phyloP scores from a whole-genome alignment of 2,329 filamentous ascomycete genomes.

The Proliferodiscus dingleyae region DNA sequence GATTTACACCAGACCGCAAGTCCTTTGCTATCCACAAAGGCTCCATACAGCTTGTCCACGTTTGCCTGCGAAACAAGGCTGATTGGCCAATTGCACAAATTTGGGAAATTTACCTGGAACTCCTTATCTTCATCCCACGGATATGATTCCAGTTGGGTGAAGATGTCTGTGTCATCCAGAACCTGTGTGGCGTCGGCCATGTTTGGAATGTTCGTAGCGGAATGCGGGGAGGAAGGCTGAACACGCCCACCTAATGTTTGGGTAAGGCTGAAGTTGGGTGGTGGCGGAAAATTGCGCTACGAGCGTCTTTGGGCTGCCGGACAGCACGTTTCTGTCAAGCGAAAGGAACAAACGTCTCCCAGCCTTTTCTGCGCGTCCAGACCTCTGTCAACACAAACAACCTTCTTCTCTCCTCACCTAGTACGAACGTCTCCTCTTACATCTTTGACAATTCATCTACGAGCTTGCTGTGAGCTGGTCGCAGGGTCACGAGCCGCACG shows the following conservation, averaged over 20 bases:
- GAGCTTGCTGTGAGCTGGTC: slow-evolving; percentile 30
- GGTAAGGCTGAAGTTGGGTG: slow-evolving; percentile 7
- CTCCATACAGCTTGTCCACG: no score
- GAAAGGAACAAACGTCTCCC: slow-evolving; percentile 8
- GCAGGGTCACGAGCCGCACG: slow-evolving; percentile 18
- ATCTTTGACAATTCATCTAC: slow-evolving; percentile 5
- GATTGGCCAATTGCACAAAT: slow-evolving; percentile 1
- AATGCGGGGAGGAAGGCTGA: slow-evolving; percentile 4
- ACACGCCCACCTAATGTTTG: slow-evolving; percentile 1
- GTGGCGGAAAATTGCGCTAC: neutral
- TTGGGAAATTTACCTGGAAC: slow-evolving; percentile 50
- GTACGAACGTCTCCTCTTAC: slow-evolving; percentile 1
- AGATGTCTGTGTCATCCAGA: slow-evolving; percentile 40
- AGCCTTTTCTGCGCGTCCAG: no score
- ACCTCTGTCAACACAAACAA: slow-evolving; percentile 16
- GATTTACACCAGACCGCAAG: no score
- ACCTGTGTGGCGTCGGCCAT: slow-evolving; percentile 18
- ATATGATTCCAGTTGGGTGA: slow-evolving; percentile 59
- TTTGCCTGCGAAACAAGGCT: no score
- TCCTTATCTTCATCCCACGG: slow-evolving; percentile 63
- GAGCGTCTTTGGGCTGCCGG: slow-evolving; percentile 1
- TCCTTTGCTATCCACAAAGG: no score
- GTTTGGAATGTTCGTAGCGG: slow-evolving; percentile 8
- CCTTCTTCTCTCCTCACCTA: slow-evolving; percentile 7
- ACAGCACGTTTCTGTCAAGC: neutral